Conservation (phyloP, 75 land plant species). For the Selaginella moellendorffii region DNA sequence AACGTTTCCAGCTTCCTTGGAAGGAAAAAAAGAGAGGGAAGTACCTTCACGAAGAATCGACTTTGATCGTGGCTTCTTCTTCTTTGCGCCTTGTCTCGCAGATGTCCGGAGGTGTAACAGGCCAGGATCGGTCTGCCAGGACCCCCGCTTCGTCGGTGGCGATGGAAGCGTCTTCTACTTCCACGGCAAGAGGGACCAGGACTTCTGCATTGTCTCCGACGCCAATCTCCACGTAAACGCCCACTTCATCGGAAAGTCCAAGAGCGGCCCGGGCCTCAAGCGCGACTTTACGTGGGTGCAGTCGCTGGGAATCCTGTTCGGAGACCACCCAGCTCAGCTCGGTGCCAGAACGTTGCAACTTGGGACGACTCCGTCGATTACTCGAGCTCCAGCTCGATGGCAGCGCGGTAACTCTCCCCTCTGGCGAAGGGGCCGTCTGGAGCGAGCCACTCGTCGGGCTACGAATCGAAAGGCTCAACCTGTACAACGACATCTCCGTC, state of each 20-base stretch:
- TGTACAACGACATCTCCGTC: not conserved
- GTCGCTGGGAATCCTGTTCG: not conserved
- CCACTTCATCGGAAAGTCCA: not conserved
- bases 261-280: not conserved
- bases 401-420: not conserved
- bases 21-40: not conserved
- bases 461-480: not conserved
- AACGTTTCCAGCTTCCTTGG: not conserved
- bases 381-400: not conserved
- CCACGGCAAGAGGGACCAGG: not conserved
- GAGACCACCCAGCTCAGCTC: not conserved
- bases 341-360: not conserved
- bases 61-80: not conserved
- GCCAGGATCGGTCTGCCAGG: too few species aligned
- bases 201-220: not conserved
- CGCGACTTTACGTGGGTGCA: not conserved
- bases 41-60: not conserved
- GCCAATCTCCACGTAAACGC: not conserved
- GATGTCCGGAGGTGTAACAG: conserved; percentile 10
- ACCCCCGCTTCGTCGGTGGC: too few species aligned
- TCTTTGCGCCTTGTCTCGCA: not conserved
- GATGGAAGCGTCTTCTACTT: too few species aligned
- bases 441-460: not conserved
- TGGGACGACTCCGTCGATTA: not conserved
- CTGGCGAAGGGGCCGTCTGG: not conserved